phyloP scores from a whole-genome alignment of 805 yeast species.

The Yarrowia keelungensis region DNA sequence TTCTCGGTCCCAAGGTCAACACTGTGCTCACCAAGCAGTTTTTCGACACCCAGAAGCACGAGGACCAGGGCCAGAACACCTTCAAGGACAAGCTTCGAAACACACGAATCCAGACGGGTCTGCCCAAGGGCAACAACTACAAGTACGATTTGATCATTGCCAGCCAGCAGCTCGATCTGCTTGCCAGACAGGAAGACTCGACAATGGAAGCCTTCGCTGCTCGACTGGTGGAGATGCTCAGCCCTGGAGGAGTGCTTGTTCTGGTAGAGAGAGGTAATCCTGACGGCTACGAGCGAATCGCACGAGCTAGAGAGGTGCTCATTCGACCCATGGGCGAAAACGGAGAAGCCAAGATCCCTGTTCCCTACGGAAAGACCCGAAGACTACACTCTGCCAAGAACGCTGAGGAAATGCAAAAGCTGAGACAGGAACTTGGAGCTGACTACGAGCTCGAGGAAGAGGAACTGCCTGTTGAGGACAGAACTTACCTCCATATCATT shows the following conservation, averaged over 20 bases:
- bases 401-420: background rate
- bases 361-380: constrained; percentile 39
- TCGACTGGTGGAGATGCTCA: constrained; percentile 63
- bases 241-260: constrained; percentile 81
- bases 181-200: constrained; percentile 66
- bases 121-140: constrained; percentile 10
- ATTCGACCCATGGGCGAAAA: constrained; percentile 70
- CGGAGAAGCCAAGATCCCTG: constrained; percentile 44
- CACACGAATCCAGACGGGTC: constrained; percentile 43
- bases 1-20: constrained; percentile 61
- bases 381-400: background rate
- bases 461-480: constrained; percentile 42
- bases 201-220: constrained; percentile 75
- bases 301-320: constrained; percentile 88
- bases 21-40: constrained; percentile 87
- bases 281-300: constrained; percentile 83
- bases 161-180: constrained; percentile 74
- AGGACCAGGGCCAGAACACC: constrained; percentile 22
- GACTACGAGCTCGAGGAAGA: constrained; percentile 11
- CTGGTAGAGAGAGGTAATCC: constrained; percentile 90
- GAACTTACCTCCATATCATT: constrained; percentile 67
- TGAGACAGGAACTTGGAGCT: constrained; percentile 21
- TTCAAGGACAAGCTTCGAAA: constrained; percentile 23
- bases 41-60: constrained; percentile 65
- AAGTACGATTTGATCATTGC: constrained; percentile 81